phyloP scores from a whole-genome alignment of 805 yeast genomes.

The Candida ascalaphidarum region DNA sequence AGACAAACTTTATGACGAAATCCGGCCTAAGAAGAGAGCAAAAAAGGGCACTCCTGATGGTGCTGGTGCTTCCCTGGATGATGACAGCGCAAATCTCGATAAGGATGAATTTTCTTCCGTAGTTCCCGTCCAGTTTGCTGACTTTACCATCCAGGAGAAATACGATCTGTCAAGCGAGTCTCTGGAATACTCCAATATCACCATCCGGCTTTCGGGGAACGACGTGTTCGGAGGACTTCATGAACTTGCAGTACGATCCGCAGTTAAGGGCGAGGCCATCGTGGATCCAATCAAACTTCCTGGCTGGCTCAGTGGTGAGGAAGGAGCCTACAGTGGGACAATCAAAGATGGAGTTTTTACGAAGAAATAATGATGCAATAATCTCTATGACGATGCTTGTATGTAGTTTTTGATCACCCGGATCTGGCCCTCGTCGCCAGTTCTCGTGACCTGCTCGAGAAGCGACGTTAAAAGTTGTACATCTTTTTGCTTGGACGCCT shows the following conservation, averaged over 20 bases:
- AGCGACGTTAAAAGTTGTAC: constrained; percentile 7
- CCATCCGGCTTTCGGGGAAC: constrained; percentile 44
- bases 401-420: too few species aligned
- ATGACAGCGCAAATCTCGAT: constrained; percentile 8
- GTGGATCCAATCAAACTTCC: constrained; percentile 55
- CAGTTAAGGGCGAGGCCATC: constrained; percentile 21
- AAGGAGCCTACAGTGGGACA: constrained; percentile 44
- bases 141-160: constrained; percentile 32
- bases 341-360: constrained; percentile 5
- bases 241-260: constrained; percentile 40
- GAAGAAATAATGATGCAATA: too few species aligned
- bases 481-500: constrained; percentile 39
- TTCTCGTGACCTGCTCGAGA: too few species aligned
- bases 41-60: constrained; percentile 5
- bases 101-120: constrained; percentile 39
- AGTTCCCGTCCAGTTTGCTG: constrained; percentile 50
- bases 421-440: too few species aligned
- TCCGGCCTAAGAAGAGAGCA: constrained; percentile 10
- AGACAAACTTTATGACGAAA: constrained; percentile 31
- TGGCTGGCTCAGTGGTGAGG: constrained; percentile 74
- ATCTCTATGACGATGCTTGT: too few species aligned
- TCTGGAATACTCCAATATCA: constrained; percentile 14
- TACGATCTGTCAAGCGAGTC: constrained; percentile 4
- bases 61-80: constrained; percentile 10
- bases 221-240: constrained; percentile 78